These are phyloP conservation scores for Lecanicillium sp. DNA, from an alignment of 2,329 filamentous ascomycete species.

Conservation along the genomic window DNA sequence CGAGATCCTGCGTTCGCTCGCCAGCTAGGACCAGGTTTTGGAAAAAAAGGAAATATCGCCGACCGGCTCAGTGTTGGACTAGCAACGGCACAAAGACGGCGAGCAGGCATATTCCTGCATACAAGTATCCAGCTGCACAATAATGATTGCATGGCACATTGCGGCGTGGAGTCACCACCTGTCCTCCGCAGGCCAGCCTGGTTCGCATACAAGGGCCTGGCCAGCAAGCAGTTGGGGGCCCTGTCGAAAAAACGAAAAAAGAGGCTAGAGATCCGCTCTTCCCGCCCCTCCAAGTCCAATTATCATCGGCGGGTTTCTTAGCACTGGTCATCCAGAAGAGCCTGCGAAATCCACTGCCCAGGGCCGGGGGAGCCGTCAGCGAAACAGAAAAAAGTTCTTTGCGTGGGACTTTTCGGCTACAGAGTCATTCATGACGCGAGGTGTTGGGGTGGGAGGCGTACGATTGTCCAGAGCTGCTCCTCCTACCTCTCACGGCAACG, in stretches of 20 bases:
- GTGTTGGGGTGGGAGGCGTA: too few relatives aligned
- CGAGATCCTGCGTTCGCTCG: slow-evolving; percentile 1
- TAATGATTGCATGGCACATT: background rate
- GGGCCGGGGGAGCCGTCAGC: too few relatives aligned
- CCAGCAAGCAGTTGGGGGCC: too few relatives aligned
- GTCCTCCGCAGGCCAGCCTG: background rate
- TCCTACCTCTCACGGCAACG: too few relatives aligned
- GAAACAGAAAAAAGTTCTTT: too few relatives aligned
- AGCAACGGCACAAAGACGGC: slow-evolving; percentile 1
- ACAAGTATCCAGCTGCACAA: too few relatives aligned
- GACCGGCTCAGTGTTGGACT: background rate
- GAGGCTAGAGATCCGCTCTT: slow-evolving; percentile 2
- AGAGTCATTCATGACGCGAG: too few relatives aligned
- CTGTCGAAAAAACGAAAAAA: background rate
- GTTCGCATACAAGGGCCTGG: background rate
- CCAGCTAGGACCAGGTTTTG: background rate
- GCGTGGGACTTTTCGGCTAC: too few relatives aligned
- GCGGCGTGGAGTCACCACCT: background rate
- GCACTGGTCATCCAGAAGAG: background rate
- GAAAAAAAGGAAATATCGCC: background rate
- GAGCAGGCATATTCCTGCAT: too few relatives aligned
- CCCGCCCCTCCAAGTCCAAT: slow-evolving; percentile 6
- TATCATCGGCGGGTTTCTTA: slow-evolving; percentile 3
- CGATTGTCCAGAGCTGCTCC: too few relatives aligned
- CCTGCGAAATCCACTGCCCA: too few relatives aligned